Base-by-base conservation (phyloP, 306 rosid genomes). In the Spatholobus suberectus region DNA sequence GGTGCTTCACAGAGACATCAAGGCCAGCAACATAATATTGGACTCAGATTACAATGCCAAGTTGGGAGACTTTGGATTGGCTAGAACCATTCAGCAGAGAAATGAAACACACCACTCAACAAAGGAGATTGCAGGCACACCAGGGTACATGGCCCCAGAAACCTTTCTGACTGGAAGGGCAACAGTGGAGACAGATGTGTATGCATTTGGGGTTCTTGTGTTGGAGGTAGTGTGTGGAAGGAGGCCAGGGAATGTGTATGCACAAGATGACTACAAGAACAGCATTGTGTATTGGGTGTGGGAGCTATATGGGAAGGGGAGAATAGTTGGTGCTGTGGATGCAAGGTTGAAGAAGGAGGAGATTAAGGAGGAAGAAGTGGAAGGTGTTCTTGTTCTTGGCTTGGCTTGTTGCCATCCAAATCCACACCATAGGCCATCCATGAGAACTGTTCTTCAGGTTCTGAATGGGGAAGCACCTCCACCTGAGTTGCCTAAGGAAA, bases 131-230 rank as follows among this genome's bases (percentile, higher is more conserved):
- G 97, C 97, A 5, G 98, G 98, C 15, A 94, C 98, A 0, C 97
- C 88, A 0, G 97, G 97, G 1, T 92, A 94, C 59, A 94, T 94
- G 98, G 94, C 98, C 1, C 98, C 95, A 3, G 98, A 92, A 66
- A 90, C 91, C 0, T 92, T 94, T 44, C 90, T 92, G 13, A 85
- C 74, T 0, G 89, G 92, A 2, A 71, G 98, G 61, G 97, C 95
- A 2, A 90, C 95, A 0, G 86, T 92, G 26, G 95, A 92, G 70
- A 94, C 95, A 0, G 98, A 94, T 65, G 89, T 94, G 5, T 94
- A 92, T 70, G 92, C 97, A 6, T 92, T 89, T 73, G 97, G 98
- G 1, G 89, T 94, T 8, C 90, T 94, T 23, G 85, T 90, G 8
- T 51, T 88, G 47, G 94, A 92, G 77, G 97, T 90, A 10, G 76